Base-by-base conservation (phyloP, 2,329 filamentous ascomycete genomes). In the Parafenestella ontariensis region DNA sequence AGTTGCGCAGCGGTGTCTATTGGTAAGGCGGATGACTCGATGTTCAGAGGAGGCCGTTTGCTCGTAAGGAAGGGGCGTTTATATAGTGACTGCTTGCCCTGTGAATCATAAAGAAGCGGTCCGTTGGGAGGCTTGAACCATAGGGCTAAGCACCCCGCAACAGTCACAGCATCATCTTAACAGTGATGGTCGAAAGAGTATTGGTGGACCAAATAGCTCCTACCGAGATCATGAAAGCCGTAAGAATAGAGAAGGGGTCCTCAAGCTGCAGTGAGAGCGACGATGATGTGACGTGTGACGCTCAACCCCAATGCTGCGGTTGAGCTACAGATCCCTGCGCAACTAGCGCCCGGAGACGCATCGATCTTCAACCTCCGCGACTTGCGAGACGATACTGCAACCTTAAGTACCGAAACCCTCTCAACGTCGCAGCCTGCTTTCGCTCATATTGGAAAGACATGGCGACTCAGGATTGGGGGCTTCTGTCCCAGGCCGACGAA, bases 401-500 rank as follows among this genome's bases (percentile, higher is more conserved):
- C 52, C 31, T 20, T 23, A 5, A 48, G 26, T 11, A 39, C 10
- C 20, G n/a, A 21, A 24, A 23, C 11, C 11, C 21, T 24, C 15
- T 24, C 20, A 23, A 15, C 23, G 20, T 21, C 29, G 29, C 43
- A 6, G 21, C 24, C 20, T 18, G 13, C 11, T 29, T 29, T 26
- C 15, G 2, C 7, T 40, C 13, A 7, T 24, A 40, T 23, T 21
- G 11, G 18, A 8, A 11, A 43, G 17, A 7, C 43, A 86, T 86
- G 84, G 72, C 79, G 48, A 78, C 52, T 28, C 52, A 63, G 73
- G 56, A 69, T 3, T 92, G 88, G 81, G 82, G 84, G 40, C 80
- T 93, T 43, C 81, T 96, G 44, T 88, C 92, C 50, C 89, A 90
- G 64, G 83, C 84, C 60, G 89, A 92, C 62, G 89, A 92, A 78